Conservation (phyloP, 345 rosid species). For the Hypericum perforatum region DNA sequence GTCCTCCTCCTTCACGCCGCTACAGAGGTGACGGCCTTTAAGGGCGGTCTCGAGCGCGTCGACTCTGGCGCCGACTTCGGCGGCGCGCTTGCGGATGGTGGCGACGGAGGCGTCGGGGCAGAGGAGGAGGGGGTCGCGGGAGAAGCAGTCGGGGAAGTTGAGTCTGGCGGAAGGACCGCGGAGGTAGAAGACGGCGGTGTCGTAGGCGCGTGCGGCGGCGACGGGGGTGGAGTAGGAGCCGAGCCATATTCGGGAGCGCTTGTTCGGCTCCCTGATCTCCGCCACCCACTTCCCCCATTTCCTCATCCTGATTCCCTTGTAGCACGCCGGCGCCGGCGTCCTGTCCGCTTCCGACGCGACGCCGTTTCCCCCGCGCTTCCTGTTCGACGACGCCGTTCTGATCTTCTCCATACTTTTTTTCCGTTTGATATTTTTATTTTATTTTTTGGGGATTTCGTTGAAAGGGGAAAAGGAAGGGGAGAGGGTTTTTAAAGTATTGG, state of each 20-base stretch:
- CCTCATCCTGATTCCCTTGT: constrained; percentile 98
- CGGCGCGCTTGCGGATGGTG: constrained; percentile 68
- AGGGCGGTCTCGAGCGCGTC: constrained; percentile 66
- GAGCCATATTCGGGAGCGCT: constrained; percentile 89
- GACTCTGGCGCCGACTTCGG: constrained; percentile 87
- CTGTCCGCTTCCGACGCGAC: constrained; percentile 19
- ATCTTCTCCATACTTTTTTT: constrained; percentile 3
- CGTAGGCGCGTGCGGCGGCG: constrained; percentile 96
- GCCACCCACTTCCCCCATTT: constrained; percentile 99
- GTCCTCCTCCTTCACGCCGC: constrained; percentile 10
- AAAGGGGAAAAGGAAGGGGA: neutral
- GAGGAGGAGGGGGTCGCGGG: constrained; percentile 37
- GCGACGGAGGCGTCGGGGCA: constrained; percentile 76
- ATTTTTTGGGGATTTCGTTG: neutral
- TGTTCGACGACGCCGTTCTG: constrained; percentile 23
- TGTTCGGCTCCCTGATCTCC: constrained; percentile 95
- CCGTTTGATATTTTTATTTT: too few relatives aligned
- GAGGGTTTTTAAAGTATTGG: neutral
- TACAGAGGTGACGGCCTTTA: constrained; percentile 26
- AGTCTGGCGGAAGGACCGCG: constrained; percentile 92
- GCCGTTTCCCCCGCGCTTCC: constrained; percentile 8
- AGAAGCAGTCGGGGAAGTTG: constrained; percentile 76
- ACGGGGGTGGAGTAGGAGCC: constrained; percentile 89
- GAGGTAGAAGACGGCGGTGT: constrained; percentile 84
- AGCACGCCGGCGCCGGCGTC: constrained; percentile 26